Conservation (phyloP, 1,139 yeast species). For the Sugiyamaella japonica region DNA sequence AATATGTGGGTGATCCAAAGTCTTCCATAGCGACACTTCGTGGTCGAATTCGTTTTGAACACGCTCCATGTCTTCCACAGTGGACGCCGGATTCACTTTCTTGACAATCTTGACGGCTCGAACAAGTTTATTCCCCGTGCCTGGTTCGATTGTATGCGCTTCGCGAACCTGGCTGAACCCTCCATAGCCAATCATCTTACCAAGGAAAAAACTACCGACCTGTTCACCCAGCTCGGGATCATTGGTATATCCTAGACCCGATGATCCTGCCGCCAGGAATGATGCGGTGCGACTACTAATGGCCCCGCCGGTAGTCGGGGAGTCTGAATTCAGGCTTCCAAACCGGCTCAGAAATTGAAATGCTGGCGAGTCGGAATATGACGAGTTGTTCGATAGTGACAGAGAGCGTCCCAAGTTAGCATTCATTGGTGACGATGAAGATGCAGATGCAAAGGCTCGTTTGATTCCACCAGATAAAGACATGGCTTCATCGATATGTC, state of each 20-base stretch:
- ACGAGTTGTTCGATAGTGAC: slow-evolving; percentile 27
- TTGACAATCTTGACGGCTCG: slow-evolving; percentile 80
- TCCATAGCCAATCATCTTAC: slow-evolving; percentile 83
- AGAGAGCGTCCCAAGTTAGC: slow-evolving; percentile 23
- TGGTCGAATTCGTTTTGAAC: slow-evolving; percentile 57
- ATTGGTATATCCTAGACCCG: not conserved
- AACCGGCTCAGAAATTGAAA: slow-evolving; percentile 43
- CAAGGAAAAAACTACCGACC: slow-evolving; percentile 49
- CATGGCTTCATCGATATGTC: slow-evolving; percentile 18
- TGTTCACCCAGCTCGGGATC: slow-evolving; percentile 53
- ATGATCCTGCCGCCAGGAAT: slow-evolving; percentile 12
- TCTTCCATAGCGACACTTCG: slow-evolving; percentile 76
- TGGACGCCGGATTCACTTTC: slow-evolving; percentile 27
- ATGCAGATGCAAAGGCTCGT: slow-evolving; percentile 3
- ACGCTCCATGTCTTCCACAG: slow-evolving; percentile 35
- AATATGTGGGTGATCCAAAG: slow-evolving; percentile 62
- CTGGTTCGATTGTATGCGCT: slow-evolving; percentile 47
- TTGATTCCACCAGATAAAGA: slow-evolving; percentile 1
- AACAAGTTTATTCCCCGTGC: slow-evolving; percentile 43
- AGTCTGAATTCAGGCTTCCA: slow-evolving; percentile 35
- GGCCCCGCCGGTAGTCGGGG: slow-evolving; percentile 20
- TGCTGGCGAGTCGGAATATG: slow-evolving; percentile 42
- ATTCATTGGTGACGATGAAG: slow-evolving; percentile 13
- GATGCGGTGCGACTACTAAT: slow-evolving; percentile 8
- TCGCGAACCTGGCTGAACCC: slow-evolving; percentile 92